A percentile compares a stretch with the other conserved stretches of the same genome.
These are phyloP conservation scores for Arabis hirsuta DNA, from an alignment of 345 rosid genomes.

Conservation along the genomic window DNA sequence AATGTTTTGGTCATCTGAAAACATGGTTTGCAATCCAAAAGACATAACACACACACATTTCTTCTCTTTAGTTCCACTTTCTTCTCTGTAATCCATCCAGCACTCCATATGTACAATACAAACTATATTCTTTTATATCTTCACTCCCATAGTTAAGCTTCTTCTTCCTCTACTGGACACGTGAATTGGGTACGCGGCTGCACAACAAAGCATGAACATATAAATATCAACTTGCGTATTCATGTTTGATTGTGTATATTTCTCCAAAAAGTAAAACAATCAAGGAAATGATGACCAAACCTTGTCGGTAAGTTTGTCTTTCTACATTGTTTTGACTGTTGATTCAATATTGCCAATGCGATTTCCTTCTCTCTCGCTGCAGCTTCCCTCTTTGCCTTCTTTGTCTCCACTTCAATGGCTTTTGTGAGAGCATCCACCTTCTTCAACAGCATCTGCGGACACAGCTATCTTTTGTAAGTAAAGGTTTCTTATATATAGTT, in stretches of 20 bases:
- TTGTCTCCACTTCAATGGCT: slow-evolving; percentile 78
- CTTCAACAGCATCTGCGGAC: slow-evolving; percentile 72
- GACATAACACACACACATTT: slow-evolving; percentile 14
- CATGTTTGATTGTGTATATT: slow-evolving; percentile 12
- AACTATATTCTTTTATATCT: slow-evolving; percentile 5
- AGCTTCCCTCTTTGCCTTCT: slow-evolving; percentile 78
- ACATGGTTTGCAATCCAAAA: slow-evolving; percentile 22
- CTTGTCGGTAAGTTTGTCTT: slow-evolving; percentile 39
- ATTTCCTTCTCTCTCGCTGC: slow-evolving; percentile 71
- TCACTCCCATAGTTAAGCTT: slow-evolving; percentile 20
- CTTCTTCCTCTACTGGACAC: slow-evolving; percentile 32
- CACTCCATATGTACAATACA: slow-evolving; percentile 35
- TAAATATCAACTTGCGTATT: slow-evolving; percentile 3
- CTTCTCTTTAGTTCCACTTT: slow-evolving; percentile 21
- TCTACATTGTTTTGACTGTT: slow-evolving; percentile 40
- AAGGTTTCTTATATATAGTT: slow-evolving; percentile 5
- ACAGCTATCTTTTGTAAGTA: slow-evolving; percentile 5
- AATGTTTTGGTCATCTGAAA: slow-evolving; percentile 27
- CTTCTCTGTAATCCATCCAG: slow-evolving; percentile 16
- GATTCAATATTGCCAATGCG: slow-evolving; percentile 30
- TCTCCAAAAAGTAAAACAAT: slow-evolving; percentile 16
- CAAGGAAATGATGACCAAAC: slow-evolving; percentile 28
- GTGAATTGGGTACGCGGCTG: slow-evolving; percentile 39
- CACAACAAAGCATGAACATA: slow-evolving; percentile 12
- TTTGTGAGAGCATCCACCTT: slow-evolving; percentile 77